A percentile compares a stretch with the other conserved stretches of the same genome.
phyloP scores from a whole-genome alignment of 495 filamentous ascomycete species.

The Penicillium crystallinum region DNA sequence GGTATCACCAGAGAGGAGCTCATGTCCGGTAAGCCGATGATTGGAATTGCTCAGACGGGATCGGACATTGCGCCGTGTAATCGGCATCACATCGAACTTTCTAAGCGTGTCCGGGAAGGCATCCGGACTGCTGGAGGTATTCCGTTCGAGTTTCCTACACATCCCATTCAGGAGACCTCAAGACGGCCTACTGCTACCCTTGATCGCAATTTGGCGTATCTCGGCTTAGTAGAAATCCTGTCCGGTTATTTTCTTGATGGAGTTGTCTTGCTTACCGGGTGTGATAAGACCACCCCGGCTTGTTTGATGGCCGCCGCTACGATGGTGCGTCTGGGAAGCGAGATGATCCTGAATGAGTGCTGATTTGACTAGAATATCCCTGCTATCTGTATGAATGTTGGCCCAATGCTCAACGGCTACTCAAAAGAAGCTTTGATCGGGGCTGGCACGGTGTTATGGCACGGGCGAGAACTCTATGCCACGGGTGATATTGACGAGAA shows the following conservation, averaged over 20 bases:
- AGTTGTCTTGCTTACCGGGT: constrained; percentile 52
- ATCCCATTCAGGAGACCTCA: constrained; percentile 51
- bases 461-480: constrained; percentile 48
- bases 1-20: constrained; percentile 51
- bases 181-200: constrained; percentile 48
- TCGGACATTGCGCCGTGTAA: constrained; percentile 53
- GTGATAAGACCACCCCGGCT: constrained; percentile 54
- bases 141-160: constrained; percentile 52
- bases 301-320: constrained; percentile 54
- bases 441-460: constrained; percentile 47
- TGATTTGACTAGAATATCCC: constrained; percentile 41
- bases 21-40: constrained; percentile 51
- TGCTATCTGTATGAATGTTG: constrained; percentile 51
- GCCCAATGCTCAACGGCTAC: constrained; percentile 52
- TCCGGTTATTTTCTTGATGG: constrained; percentile 51
- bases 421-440: constrained; percentile 39
- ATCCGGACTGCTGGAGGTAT: constrained; percentile 51
- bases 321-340: constrained; percentile 31
- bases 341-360: not conserved
- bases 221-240: constrained; percentile 48
- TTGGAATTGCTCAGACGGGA: constrained; percentile 53
- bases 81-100: constrained; percentile 47
- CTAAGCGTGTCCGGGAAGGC: constrained; percentile 50
- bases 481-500: constrained; percentile 46
- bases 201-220: constrained; percentile 50